These are phyloP conservation scores for Chaetomium fimeti DNA, from an alignment of 495 filamentous ascomycete genomes.

Conservation along the genomic window DNA sequence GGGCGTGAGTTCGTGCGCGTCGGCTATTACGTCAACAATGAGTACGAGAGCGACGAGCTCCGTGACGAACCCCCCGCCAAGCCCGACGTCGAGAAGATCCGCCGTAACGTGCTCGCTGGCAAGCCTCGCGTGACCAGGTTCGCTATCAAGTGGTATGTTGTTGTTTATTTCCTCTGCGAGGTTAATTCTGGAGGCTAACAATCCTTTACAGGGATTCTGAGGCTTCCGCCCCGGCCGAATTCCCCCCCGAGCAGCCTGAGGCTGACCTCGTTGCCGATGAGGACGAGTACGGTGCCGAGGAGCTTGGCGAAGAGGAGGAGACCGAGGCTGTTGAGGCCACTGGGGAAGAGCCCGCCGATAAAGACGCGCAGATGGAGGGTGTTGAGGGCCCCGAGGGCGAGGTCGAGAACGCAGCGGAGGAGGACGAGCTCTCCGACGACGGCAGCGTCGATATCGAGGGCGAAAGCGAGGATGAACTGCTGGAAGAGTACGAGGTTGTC, in stretches of 20 bases:
- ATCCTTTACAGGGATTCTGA: conserved; percentile 75
- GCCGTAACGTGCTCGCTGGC: conserved; percentile 88
- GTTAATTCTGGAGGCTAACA: not conserved
- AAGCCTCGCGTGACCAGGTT: conserved; percentile 97
- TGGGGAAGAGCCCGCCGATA: conserved; percentile 49
- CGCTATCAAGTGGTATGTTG: conserved; percentile 92
- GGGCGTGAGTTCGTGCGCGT: conserved; percentile 95
- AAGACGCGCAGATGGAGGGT: conserved; percentile 84
- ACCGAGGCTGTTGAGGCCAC: conserved; percentile 51
- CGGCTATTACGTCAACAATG: conserved; percentile 98
- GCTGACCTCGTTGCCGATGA: conserved; percentile 85
- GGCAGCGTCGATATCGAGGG: conserved; percentile 95
- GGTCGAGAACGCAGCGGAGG: conserved; percentile 48
- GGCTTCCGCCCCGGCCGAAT: conserved; percentile 91
- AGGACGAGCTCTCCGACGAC: conserved; percentile 79
- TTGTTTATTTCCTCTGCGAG: not conserved
- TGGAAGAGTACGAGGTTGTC: conserved; percentile 82
- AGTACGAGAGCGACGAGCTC: conserved; percentile 91
- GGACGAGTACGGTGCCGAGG: conserved; percentile 84
- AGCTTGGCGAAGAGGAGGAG: conserved; percentile 65
- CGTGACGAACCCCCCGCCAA: conserved; percentile 83
- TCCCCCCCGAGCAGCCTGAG: conserved; percentile 95
- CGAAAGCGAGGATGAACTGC: conserved; percentile 75
- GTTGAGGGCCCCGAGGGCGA: conserved; percentile 54
- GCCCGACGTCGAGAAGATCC: conserved; percentile 85